A percentile compares a stretch with the other conserved stretches of the same genome.
Conservation (phyloP, 2,329 filamentous ascomycete species). For the Catunica adiposa region DNA sequence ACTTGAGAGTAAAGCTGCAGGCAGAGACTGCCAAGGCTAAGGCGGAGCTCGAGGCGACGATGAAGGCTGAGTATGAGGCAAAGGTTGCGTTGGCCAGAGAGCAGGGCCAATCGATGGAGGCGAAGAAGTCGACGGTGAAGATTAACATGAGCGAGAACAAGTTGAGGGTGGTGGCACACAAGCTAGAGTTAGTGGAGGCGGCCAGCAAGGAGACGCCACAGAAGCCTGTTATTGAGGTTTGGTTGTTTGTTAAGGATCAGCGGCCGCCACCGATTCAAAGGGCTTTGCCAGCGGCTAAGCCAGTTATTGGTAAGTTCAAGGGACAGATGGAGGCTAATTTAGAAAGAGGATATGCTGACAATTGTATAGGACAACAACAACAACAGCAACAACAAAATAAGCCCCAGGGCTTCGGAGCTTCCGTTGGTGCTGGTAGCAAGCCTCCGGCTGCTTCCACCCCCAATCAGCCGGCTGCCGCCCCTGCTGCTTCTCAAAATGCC, state of each 20-base stretch:
- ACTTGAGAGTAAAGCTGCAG: conserved; percentile 55
- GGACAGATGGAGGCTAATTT: neutral
- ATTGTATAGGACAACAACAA: neutral
- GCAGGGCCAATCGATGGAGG: conserved; percentile 53
- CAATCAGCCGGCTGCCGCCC: neutral
- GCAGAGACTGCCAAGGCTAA: conserved; percentile 44
- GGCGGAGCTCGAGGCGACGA: conserved; percentile 32
- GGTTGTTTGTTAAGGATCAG: conserved; percentile 28
- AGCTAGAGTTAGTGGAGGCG: conserved; percentile 61
- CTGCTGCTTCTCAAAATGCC: neutral
- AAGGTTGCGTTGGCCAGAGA: conserved; percentile 39
- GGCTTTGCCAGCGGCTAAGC: conserved; percentile 8
- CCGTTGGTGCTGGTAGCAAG: neutral
- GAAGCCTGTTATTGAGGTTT: conserved; percentile 70
- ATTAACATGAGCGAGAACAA: conserved; percentile 67
- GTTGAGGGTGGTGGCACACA: conserved; percentile 45
- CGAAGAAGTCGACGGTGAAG: conserved; percentile 57
- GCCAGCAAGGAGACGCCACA: conserved; percentile 76
- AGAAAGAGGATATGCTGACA: neutral
- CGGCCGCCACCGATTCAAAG: conserved; percentile 14
- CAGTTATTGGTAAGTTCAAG: neutral
- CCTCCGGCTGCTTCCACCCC: neutral
- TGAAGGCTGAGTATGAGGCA: conserved; percentile 33
- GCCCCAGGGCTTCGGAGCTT: neutral
- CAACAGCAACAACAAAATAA: neutral